Evolutionary conservation across 1,284 basidiomycete species (phyloP).

Genomic region (Cryptococcus sp.): DNA sequence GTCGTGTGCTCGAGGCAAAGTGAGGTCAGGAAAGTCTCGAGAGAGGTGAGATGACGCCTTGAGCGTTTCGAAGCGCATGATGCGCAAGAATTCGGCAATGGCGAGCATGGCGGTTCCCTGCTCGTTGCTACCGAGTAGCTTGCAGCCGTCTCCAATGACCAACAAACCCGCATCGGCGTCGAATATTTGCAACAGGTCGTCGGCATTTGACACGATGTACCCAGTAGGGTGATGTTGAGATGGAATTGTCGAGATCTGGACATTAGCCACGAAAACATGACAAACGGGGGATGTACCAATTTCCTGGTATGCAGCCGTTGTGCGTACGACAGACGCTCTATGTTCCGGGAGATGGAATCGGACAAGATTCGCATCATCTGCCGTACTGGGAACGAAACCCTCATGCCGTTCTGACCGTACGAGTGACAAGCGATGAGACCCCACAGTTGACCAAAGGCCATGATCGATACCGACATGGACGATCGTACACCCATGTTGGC

Average conservation of each 20-base stretch:
- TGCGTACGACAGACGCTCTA: slow-evolving; percentile 75
- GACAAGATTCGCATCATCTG: slow-evolving; percentile 76
- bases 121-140: slow-evolving; percentile 66
- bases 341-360: slow-evolving; percentile 75
- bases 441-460: slow-evolving; percentile 78
- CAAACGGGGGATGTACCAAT: slow-evolving; percentile 51
- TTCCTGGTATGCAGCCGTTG: slow-evolving; percentile 71
- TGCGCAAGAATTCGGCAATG: slow-evolving; percentile 75
- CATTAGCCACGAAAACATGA: slow-evolving; percentile 5
- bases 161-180: slow-evolving; percentile 80
- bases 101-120: slow-evolving; percentile 81
- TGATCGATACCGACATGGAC: slow-evolving; percentile 81
- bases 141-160: slow-evolving; percentile 78
- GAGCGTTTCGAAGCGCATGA: slow-evolving; percentile 65
- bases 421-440: slow-evolving; percentile 79
- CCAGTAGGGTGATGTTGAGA: slow-evolving; percentile 69
- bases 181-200: slow-evolving; percentile 73
- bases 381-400: slow-evolving; percentile 75
- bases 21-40: slow-evolving; percentile 69
- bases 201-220: slow-evolving; percentile 80
- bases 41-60: slow-evolving; percentile 66
- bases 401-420: slow-evolving; percentile 71
- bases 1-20: slow-evolving; percentile 62
- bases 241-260: slow-evolving; percentile 70
- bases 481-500: slow-evolving; percentile 75